phyloP scores from a whole-genome alignment of 192 early-diverging fungal genomes.

The Powellomyces hirtus region DNA sequence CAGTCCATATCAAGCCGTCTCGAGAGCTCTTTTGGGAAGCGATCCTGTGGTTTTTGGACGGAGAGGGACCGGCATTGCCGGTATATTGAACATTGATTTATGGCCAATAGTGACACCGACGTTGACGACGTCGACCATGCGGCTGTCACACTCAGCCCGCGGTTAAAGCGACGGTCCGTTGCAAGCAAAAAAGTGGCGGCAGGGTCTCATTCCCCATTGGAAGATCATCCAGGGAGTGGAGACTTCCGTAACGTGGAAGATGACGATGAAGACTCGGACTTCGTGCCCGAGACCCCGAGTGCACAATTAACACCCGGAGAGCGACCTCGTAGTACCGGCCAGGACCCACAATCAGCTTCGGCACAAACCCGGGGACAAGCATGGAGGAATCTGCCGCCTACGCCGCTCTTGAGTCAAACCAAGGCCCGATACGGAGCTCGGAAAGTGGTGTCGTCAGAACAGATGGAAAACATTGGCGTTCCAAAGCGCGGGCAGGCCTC shows the following conservation, averaged over 20 bases:
- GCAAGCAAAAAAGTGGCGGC: background rate
- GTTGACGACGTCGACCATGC: background rate
- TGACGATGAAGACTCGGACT: constrained; percentile 2
- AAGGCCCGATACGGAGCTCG: background rate
- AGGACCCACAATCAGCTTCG: background rate
- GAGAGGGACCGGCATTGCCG: too few species aligned
- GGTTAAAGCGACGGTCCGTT: background rate
- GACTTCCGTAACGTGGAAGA: too few species aligned
- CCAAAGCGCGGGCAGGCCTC: background rate
- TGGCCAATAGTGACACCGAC: background rate
- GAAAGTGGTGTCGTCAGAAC: background rate
- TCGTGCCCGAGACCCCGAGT: background rate
- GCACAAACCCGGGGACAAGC: background rate
- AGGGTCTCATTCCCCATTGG: background rate
- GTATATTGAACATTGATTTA: too few species aligned
- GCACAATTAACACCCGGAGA: background rate
- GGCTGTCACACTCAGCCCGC: background rate
- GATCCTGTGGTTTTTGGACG: too few species aligned
- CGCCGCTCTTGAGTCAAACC: background rate
- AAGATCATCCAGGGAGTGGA: too few species aligned
- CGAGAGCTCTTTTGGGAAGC: too few species aligned
- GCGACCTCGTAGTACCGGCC: background rate
- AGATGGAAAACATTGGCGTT: background rate
- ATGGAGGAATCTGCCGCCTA: background rate
- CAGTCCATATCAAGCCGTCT: too few species aligned